Conservation (phyloP, 805 yeast species). For the Starmerella kuoi region DNA sequence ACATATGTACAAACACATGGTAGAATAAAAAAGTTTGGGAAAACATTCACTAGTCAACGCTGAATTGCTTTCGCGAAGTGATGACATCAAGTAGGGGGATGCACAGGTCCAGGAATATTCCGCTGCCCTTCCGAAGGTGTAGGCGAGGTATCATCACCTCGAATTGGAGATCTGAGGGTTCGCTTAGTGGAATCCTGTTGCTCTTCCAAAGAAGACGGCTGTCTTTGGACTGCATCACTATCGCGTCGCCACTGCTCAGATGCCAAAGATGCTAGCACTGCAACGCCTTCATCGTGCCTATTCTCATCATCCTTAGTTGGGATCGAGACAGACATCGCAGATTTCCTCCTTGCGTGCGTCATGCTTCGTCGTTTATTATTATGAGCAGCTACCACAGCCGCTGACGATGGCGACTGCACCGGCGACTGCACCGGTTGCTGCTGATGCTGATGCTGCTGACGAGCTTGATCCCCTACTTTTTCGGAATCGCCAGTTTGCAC, state of each 20-base stretch:
- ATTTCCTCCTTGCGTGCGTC: slow-evolving; percentile 13
- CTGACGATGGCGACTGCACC: background rate
- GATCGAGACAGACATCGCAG: slow-evolving; percentile 1
- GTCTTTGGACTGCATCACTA: background rate
- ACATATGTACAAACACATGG: too few species aligned
- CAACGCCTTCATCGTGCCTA: slow-evolving; percentile 21
- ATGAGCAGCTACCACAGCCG: slow-evolving; percentile 16
- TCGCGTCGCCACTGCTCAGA: slow-evolving; percentile 14
- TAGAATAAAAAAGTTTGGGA: too few species aligned
- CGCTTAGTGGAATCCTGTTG: too few species aligned
- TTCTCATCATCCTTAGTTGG: slow-evolving; percentile 4
- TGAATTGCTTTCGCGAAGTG: too few species aligned
- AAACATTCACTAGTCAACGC: too few species aligned
- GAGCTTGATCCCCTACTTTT: background rate
- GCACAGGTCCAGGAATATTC: too few species aligned
- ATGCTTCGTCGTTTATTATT: slow-evolving; percentile 14
- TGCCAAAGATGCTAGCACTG: slow-evolving; percentile 23
- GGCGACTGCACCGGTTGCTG: background rate
- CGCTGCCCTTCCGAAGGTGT: too few species aligned
- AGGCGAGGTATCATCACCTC: too few species aligned
- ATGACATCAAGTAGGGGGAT: too few species aligned
- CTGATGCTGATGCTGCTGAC: background rate
- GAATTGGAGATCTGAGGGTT: too few species aligned
- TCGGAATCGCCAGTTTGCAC: background rate
- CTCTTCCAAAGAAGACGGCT: too few species aligned